Evolutionary conservation across 2,329 filamentous ascomycete genomes (phyloP).

Genomic region (Aspergillus neotritici): DNA sequence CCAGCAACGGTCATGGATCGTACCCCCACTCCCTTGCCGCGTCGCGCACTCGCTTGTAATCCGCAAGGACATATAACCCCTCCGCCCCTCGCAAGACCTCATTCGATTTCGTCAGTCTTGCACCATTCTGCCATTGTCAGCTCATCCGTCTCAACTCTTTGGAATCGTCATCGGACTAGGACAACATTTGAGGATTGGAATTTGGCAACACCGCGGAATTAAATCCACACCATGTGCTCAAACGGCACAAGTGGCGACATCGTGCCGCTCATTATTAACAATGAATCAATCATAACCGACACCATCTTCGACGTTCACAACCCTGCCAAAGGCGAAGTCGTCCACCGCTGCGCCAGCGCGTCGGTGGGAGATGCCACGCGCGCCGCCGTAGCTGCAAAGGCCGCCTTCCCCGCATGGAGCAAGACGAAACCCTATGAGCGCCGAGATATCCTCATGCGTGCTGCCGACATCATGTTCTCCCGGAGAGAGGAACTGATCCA

Average conservation of each 20-base stretch:
- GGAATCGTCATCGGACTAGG: background rate
- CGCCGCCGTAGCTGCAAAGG: slow-evolving; percentile 57
- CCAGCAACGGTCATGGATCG: too few species aligned
- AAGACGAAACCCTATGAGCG: slow-evolving; percentile 56
- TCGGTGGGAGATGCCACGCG: slow-evolving; percentile 52
- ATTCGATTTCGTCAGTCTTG: too few species aligned
- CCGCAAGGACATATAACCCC: background rate
- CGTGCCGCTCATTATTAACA: slow-evolving; percentile 41
- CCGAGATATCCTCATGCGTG: slow-evolving; percentile 57
- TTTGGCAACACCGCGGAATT: background rate
- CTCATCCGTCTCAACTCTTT: background rate
- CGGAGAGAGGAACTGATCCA: slow-evolving; percentile 56
- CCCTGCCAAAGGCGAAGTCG: slow-evolving; percentile 49
- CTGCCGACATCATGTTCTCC: slow-evolving; percentile 42
- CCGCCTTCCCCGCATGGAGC: slow-evolving; percentile 65
- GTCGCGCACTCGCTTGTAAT: background rate
- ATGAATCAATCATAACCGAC: slow-evolving; percentile 37
- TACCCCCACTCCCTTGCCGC: too few species aligned
- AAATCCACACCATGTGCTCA: slow-evolving; percentile 6
- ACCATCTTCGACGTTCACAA: slow-evolving; percentile 48
- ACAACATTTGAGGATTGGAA: background rate
- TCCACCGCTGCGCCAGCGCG: slow-evolving; percentile 53
- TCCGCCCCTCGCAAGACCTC: background rate
- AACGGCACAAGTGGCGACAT: slow-evolving; percentile 10
- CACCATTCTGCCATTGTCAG: too few species aligned